These are phyloP conservation scores for Nakazawaea populi DNA, from an alignment of 805 yeast species.

Conservation along the genomic window DNA sequence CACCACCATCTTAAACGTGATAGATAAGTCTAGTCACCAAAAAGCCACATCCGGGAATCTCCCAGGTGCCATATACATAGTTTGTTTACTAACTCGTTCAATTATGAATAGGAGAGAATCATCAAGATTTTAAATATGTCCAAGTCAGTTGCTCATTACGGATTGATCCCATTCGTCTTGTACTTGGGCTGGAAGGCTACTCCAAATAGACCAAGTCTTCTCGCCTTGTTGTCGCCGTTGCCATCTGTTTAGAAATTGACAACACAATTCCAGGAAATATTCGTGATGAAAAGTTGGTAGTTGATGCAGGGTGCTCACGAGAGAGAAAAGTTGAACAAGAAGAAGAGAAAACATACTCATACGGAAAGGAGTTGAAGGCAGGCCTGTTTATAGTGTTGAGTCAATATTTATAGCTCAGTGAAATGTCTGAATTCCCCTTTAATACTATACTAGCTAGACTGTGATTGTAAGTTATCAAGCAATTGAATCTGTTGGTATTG, in stretches of 20 bases:
- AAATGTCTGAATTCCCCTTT: not conserved
- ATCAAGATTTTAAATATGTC: slow-evolving; percentile 75
- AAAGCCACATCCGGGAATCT: no score
- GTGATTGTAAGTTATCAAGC: no score
- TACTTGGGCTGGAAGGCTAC: slow-evolving; percentile 86
- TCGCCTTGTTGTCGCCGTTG: slow-evolving; percentile 67
- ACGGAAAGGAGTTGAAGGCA: not conserved
- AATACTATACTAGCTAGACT: not conserved
- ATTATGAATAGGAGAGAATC: slow-evolving; percentile 65
- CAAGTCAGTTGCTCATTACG: slow-evolving; percentile 87
- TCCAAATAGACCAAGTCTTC: slow-evolving; percentile 76
- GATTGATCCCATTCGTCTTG: slow-evolving; percentile 93
- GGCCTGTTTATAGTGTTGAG: not conserved
- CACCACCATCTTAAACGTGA: no score
- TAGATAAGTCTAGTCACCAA: no score
- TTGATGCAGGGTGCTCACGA: not conserved
- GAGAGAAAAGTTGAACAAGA: not conserved
- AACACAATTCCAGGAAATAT: not conserved
- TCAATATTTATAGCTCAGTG: slow-evolving; percentile 5
- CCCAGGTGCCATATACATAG: no score
- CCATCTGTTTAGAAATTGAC: slow-evolving; percentile 52
- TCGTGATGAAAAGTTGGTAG: not conserved
- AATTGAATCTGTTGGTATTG: no score
- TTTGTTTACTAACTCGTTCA: not conserved
- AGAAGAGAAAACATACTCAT: not conserved